Conservation (phyloP, 2,329 filamentous ascomycete genomes). For the Penicillium hesseltinei region DNA sequence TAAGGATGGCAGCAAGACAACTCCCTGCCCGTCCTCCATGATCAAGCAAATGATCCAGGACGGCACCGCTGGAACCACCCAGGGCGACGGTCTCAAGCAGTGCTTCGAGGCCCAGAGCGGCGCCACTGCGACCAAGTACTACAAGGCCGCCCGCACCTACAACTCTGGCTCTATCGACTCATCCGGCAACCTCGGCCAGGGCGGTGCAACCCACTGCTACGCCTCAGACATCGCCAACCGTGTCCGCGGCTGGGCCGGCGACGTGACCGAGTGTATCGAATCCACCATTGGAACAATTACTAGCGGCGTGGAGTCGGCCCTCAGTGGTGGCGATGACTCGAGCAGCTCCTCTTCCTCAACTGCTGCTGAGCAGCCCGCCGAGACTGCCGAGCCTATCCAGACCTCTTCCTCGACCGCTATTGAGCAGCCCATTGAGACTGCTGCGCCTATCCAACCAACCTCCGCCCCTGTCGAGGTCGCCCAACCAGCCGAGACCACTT, state of each 20-base stretch:
- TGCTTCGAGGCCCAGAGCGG: conserved; percentile 30
- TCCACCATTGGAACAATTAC: conserved; percentile 17
- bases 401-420: conserved; percentile 8
- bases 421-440: conserved; percentile 4
- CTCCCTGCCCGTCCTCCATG: conserved; percentile 25
- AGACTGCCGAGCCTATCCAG: conserved; percentile 1
- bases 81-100: conserved; percentile 37
- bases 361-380: conserved; percentile 7
- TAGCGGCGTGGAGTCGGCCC: conserved; percentile 3
- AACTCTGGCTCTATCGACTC: conserved; percentile 41
- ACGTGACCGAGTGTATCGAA: conserved; percentile 19
- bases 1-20: conserved; percentile 22
- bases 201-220: conserved; percentile 31
- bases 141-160: conserved; percentile 41
- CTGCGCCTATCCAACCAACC: conserved; percentile 7
- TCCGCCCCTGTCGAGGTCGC: neutral
- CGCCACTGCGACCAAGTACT: conserved; percentile 25
- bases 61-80: conserved; percentile 36
- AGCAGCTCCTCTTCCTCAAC: conserved; percentile 8
- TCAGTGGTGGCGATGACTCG: conserved; percentile 11
- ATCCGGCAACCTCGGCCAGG: conserved; percentile 32
- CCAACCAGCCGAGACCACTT: neutral
- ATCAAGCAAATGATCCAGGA: conserved; percentile 43
- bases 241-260: conserved; percentile 26
- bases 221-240: conserved; percentile 31